phyloP scores from a whole-genome alignment of 75 land plant genomes.

The Gnetum montanum region DNA sequence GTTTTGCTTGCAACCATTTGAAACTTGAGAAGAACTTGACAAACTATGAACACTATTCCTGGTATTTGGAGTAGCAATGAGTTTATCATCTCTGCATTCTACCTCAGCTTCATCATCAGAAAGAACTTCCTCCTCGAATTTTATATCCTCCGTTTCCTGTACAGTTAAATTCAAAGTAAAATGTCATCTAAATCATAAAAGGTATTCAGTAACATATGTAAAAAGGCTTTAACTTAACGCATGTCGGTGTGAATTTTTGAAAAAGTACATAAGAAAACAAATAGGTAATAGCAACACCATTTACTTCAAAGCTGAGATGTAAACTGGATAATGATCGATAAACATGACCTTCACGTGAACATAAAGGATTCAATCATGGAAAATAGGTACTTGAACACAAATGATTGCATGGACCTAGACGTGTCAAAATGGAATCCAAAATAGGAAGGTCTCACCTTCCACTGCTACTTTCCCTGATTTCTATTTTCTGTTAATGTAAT shows the following conservation, averaged over 20 bases:
- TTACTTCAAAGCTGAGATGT: background rate
- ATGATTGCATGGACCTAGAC: too few relatives aligned
- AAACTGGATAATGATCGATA: background rate
- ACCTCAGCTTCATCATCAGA: slow-evolving; percentile 5
- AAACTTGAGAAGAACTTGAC: background rate
- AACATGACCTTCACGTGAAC: too few relatives aligned
- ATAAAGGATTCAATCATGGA: too few relatives aligned
- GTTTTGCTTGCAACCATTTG: background rate
- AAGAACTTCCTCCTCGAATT: slow-evolving; percentile 7
- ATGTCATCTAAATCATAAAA: background rate
- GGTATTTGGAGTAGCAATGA: background rate
- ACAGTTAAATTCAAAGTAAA: background rate
- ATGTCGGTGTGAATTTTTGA: too few relatives aligned
- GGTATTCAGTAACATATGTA: too few relatives aligned
- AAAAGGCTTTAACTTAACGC: too few relatives aligned
- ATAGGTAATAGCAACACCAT: background rate
- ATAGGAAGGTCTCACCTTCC: too few relatives aligned
- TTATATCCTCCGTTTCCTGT: slow-evolving; percentile 3
- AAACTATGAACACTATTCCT: background rate
- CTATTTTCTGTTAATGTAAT: too few relatives aligned
- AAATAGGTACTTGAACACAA: too few relatives aligned
- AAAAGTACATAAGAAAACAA: background rate
- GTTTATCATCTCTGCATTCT: background rate
- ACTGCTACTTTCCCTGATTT: too few relatives aligned
- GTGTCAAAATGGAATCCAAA: too few relatives aligned